phyloP scores from a whole-genome alignment of 257 asterid species.

The Echium plantagineum region DNA sequence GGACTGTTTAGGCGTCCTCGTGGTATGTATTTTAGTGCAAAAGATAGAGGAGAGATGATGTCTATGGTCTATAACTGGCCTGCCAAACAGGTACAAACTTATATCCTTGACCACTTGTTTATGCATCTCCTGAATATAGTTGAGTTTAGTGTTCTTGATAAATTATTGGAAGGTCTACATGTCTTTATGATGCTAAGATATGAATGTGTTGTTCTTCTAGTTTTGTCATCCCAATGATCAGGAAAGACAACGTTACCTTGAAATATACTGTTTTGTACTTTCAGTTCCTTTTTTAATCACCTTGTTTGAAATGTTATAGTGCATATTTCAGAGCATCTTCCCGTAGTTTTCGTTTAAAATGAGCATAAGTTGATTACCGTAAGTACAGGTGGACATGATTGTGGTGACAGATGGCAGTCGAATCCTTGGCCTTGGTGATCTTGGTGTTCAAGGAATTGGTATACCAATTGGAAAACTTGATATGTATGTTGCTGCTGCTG shows the following conservation, averaged over 20 bases:
- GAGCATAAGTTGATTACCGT: not conserved
- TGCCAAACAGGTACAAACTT: conserved; percentile 46
- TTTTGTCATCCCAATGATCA: not conserved
- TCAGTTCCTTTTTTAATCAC: not conserved
- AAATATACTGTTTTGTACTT: not conserved
- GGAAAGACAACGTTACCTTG: not conserved
- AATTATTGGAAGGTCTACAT: not conserved
- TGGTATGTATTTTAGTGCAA: conserved; percentile 99
- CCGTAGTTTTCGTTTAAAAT: not conserved
- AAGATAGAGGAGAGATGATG: conserved; percentile 99
- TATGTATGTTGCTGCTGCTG: conserved; percentile 99
- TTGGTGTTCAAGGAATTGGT: conserved; percentile 99
- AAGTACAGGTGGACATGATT: conserved; percentile 92
- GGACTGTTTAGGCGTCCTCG: conserved; percentile 97
- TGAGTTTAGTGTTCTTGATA: not conserved
- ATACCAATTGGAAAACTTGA: conserved; percentile 98
- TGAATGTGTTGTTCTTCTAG: not conserved
- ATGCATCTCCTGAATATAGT: not conserved
- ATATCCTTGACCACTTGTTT: not conserved
- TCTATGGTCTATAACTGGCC: conserved; percentile 99
- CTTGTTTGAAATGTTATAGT: not conserved
- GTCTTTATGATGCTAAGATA: not conserved
- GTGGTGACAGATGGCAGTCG: conserved; percentile 99
- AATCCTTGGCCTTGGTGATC: conserved; percentile 99
- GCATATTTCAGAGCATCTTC: not conserved